These are phyloP conservation scores for Suaeda aralocaspica DNA, from an alignment of 148 eudicot genomes.

Conservation along the genomic window DNA sequence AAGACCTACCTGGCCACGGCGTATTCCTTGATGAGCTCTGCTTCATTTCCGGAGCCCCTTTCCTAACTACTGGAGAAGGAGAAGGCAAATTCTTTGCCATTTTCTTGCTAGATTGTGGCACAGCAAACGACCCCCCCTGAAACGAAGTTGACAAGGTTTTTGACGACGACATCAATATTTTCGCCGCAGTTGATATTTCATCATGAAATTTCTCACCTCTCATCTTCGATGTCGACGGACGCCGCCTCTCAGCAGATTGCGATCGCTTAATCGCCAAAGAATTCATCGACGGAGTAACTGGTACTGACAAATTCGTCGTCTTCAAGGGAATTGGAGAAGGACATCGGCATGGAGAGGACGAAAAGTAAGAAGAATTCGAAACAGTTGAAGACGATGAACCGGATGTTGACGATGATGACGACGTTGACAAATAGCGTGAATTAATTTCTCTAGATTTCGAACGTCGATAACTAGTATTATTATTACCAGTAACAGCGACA, in stretches of 20 bases:
- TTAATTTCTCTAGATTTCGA: constrained; percentile 56
- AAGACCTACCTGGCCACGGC: constrained; percentile 68
- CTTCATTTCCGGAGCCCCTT: constrained; percentile 59
- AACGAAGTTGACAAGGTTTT: constrained; percentile 72
- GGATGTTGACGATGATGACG: constrained; percentile 40
- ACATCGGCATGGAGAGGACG: constrained; percentile 36
- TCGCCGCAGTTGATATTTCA: constrained; percentile 45
- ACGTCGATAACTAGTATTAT: no score
- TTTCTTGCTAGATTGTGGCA: constrained; percentile 28
- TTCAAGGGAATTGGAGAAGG: constrained; percentile 45
- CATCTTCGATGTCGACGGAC: constrained; percentile 38
- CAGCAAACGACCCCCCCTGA: constrained; percentile 57
- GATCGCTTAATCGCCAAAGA: constrained; percentile 33
- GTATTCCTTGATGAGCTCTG: constrained; percentile 24
- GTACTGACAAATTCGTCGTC: background rate
- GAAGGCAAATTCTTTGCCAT: constrained; percentile 26
- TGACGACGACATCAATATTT: constrained; percentile 40
- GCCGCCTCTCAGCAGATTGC: constrained; percentile 52
- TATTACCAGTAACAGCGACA: constrained; percentile 16
- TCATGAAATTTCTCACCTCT: constrained; percentile 18
- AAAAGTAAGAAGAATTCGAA: constrained; percentile 28
- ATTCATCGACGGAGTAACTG: constrained; percentile 23
- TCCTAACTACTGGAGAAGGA: constrained; percentile 31
- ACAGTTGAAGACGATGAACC: constrained; percentile 42
- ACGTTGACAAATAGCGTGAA: constrained; percentile 52